phyloP scores from a whole-genome alignment of 768 basidiomycete species.

The Russula griseocarnosa region DNA sequence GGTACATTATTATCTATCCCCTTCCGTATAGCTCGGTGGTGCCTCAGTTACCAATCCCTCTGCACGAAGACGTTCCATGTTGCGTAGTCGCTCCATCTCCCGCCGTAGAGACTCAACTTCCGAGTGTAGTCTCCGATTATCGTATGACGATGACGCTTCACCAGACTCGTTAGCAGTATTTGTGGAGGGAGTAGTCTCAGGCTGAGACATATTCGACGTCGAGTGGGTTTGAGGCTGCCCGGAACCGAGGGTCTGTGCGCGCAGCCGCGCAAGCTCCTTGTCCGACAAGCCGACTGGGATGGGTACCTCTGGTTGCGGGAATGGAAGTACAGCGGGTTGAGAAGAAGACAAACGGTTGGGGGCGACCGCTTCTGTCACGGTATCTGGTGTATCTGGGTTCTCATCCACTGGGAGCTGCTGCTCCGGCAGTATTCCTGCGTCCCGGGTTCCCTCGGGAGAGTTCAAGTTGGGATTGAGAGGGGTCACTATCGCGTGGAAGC shows the following conservation, averaged over 20 bases:
- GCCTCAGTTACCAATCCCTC: conserved; percentile 28
- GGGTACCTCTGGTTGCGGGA: too few relatives aligned
- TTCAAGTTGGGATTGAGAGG: neutral
- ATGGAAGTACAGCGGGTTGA: neutral
- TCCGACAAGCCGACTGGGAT: conserved; percentile 5
- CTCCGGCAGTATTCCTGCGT: neutral
- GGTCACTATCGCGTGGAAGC: neutral
- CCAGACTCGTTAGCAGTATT: neutral
- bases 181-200: neutral
- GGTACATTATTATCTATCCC: neutral
- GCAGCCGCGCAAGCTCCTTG: conserved; percentile 19
- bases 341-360: neutral
- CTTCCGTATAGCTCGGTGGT: conserved; percentile 29
- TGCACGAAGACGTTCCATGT: conserved; percentile 31
- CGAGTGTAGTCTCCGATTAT: conserved; percentile 5
- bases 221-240: neutral
- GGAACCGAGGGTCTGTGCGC: neutral
- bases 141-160: neutral
- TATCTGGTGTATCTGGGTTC: neutral
- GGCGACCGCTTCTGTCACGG: neutral
- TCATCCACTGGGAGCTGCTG: neutral
- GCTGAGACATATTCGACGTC: neutral
- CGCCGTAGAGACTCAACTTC: conserved; percentile 34
- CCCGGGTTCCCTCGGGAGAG: neutral
- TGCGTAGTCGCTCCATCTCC: conserved; percentile 29